Conservation (phyloP, 1,284 basidiomycete genomes). For the Moesziomyces aphidis region DNA sequence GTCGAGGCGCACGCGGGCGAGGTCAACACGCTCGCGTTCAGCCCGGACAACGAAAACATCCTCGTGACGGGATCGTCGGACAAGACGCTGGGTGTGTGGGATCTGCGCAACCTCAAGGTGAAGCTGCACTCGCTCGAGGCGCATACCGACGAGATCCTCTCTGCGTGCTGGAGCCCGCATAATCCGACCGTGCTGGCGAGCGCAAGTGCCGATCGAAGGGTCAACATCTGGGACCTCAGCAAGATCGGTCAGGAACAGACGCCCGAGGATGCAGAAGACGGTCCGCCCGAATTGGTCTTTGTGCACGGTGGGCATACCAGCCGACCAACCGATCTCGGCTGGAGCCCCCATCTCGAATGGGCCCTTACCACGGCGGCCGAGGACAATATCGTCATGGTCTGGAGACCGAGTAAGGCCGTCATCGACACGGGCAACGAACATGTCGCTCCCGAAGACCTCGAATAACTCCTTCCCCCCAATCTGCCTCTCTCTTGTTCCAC, state of each 20-base stretch:
- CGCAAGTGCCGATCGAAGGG: constrained; percentile 88
- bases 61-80: constrained; percentile 93
- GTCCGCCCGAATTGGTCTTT: constrained; percentile 74
- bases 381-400: constrained; percentile 66
- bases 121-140: constrained; percentile 91
- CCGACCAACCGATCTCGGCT: constrained; percentile 63
- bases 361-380: constrained; percentile 63
- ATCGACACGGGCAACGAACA: constrained; percentile 45
- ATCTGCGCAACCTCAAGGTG: constrained; percentile 79
- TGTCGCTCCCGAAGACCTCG: constrained; percentile 31
- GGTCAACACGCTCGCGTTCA: constrained; percentile 91
- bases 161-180: constrained; percentile 94
- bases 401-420: constrained; percentile 49
- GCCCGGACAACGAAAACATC: constrained; percentile 84
- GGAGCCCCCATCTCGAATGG: constrained; percentile 65
- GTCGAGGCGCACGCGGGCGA: constrained; percentile 86
- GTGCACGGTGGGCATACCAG: constrained; percentile 67
- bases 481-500: neutral
- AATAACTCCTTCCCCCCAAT: constrained; percentile 5
- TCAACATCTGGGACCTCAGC: constrained; percentile 95
- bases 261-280: constrained; percentile 97
- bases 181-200: constrained; percentile 70
- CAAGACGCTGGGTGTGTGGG: constrained; percentile 92
- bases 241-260: constrained; percentile 95
- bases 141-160: constrained; percentile 94